Evolutionary conservation across 768 basidiomycete species (phyloP).

Genomic region (Phaeolepiota aurea): DNA sequence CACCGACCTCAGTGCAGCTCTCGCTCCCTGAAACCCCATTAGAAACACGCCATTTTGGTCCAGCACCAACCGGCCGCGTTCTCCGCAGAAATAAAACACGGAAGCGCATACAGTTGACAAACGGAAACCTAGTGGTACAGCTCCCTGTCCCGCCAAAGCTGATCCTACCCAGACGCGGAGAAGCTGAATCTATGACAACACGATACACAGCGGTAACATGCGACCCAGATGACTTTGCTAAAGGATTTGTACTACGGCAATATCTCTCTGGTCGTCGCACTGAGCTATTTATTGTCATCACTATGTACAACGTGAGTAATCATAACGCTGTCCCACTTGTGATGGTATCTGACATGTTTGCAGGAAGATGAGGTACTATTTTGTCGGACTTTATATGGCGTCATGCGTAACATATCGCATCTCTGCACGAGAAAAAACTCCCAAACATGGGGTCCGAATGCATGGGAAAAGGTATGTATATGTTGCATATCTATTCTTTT

Average conservation of each 20-base stretch:
- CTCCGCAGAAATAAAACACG: slow-evolving; percentile 66
- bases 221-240: slow-evolving; percentile 88
- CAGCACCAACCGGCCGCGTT: slow-evolving; percentile 75
- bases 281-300: slow-evolving; percentile 90
- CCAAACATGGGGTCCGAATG: slow-evolving; percentile 92
- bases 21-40: slow-evolving; percentile 43
- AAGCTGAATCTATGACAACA: slow-evolving; percentile 65
- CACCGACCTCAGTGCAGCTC: slow-evolving; percentile 27
- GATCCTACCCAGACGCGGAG: slow-evolving; percentile 61
- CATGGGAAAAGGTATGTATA: slow-evolving; percentile 83
- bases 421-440: slow-evolving; percentile 81
- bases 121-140: slow-evolving; percentile 85
- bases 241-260: slow-evolving; percentile 80
- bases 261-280: slow-evolving; percentile 73
- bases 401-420: slow-evolving; percentile 83
- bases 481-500: not conserved
- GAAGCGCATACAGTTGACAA: slow-evolving; percentile 76
- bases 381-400: slow-evolving; percentile 88
- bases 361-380: slow-evolving; percentile 89
- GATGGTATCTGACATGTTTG: not conserved
- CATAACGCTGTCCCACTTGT: slow-evolving; percentile 1
- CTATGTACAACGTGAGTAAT: slow-evolving; percentile 81
- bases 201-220: slow-evolving; percentile 89
- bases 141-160: slow-evolving; percentile 79
- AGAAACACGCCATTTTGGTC: slow-evolving; percentile 80